Conservation (phyloP, 2,329 filamentous ascomycete genomes). For the Colletotrichum sidae region DNA sequence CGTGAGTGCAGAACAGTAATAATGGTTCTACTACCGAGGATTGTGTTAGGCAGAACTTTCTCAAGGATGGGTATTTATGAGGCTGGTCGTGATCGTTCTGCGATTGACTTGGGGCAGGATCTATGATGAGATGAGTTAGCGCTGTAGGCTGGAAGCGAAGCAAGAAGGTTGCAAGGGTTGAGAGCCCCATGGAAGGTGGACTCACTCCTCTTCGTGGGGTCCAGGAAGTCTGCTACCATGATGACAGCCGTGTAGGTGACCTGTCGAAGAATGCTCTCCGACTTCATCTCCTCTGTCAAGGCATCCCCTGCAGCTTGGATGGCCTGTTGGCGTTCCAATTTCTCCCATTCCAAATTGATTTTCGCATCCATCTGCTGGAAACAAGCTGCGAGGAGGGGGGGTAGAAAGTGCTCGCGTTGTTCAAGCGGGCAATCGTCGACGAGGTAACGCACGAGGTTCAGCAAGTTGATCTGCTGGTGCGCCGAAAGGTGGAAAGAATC, state of each 20-base stretch:
- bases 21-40: slow-evolving; percentile 86
- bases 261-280: slow-evolving; percentile 93
- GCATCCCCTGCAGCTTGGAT: slow-evolving; percentile 78
- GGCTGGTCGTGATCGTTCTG: slow-evolving; percentile 44
- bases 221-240: slow-evolving; percentile 90
- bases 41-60: slow-evolving; percentile 84
- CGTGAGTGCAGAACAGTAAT: slow-evolving; percentile 91
- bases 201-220: slow-evolving; percentile 76
- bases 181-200: slow-evolving; percentile 21
- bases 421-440: slow-evolving; percentile 92
- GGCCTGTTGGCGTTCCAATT: slow-evolving; percentile 73
- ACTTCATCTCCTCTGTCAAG: slow-evolving; percentile 96
- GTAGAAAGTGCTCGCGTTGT: slow-evolving; percentile 82
- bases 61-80: slow-evolving; percentile 69
- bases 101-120: slow-evolving; percentile 46
- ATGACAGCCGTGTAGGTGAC: slow-evolving; percentile 92
- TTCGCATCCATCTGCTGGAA: slow-evolving; percentile 91
- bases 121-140: slow-evolving; percentile 37
- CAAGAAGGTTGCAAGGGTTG: not conserved
- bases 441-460: slow-evolving; percentile 88
- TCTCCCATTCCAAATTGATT: slow-evolving; percentile 87
- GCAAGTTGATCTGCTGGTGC: slow-evolving; percentile 92
- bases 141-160: no score
- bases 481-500: slow-evolving; percentile 87
- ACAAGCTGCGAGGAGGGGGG: slow-evolving; percentile 82